phyloP scores from a whole-genome alignment of 768 basidiomycete genomes.

The Russula brevipes region DNA sequence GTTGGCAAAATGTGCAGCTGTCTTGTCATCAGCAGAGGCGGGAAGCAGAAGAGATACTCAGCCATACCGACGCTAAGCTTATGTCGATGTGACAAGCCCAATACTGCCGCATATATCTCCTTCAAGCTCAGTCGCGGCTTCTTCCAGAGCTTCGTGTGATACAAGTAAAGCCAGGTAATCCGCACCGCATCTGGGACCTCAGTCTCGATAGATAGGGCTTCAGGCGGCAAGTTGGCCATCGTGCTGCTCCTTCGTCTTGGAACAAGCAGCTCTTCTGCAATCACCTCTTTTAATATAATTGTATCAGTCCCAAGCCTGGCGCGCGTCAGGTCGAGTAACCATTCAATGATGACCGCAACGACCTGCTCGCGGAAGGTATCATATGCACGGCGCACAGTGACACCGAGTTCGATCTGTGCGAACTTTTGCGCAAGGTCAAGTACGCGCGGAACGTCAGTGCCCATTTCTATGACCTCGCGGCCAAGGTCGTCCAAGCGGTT shows the following conservation, averaged over 20 bases:
- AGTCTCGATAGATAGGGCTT: constrained; percentile 32
- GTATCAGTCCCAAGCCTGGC: constrained; percentile 64
- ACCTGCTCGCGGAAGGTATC: constrained; percentile 89
- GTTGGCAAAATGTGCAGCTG: constrained; percentile 78
- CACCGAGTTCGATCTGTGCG: constrained; percentile 83
- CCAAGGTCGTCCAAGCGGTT: constrained; percentile 72
- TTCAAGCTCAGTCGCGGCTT: constrained; percentile 73
- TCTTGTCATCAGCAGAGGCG: constrained; percentile 14
- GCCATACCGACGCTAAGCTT: constrained; percentile 73
- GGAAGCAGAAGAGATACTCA: background rate
- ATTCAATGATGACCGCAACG: constrained; percentile 76
- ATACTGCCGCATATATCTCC: constrained; percentile 72
- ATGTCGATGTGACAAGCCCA: constrained; percentile 65
- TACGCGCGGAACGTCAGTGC: constrained; percentile 46
- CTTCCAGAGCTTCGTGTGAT: constrained; percentile 84
- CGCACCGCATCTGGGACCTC: constrained; percentile 49
- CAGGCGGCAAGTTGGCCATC: constrained; percentile 38
- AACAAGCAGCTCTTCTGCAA: constrained; percentile 63
- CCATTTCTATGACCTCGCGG: constrained; percentile 78
- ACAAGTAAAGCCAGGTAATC: constrained; percentile 71
- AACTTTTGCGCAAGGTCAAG: constrained; percentile 77
- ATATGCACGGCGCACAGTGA: constrained; percentile 80
- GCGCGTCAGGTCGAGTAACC: constrained; percentile 76
- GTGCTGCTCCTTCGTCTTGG: constrained; percentile 52
- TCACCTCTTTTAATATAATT: constrained; percentile 62